Base-by-base conservation (phyloP, 1,139 yeast species). In the Lodderomyces metapsilosis region DNA sequence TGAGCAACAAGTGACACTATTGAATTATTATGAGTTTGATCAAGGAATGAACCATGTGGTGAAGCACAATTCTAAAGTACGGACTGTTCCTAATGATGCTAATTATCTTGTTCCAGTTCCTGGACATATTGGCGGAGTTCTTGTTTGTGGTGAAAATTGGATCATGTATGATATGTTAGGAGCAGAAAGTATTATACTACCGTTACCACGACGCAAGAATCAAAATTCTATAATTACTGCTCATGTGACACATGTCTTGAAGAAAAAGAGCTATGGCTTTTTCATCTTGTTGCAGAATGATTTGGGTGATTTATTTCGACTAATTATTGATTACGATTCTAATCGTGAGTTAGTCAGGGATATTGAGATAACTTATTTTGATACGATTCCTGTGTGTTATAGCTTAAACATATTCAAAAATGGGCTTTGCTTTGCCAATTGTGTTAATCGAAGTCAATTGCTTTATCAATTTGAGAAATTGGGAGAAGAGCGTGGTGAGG, bases 31-130 rank as follows among this genome's bases (percentile, higher is more conserved):
- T 61, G 94, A 88, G 55, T 65, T 91, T 23, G 98, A 92, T 59
- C 74, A 87, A 40, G 96, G 98, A 0, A 67, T 91, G 41, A 89
- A 91, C 55, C 86, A 84, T 56, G 76, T 89, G 2, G 71, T 84
- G 2, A 76, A 74, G 43, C 52, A 52, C 17, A 73, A 69, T 44
- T 68, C 76, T 43, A 58, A 76, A n/a, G 21, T 7, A 3, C 73
- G 64, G 25, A 58, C 51, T 8, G 62, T 78, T 2, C 69, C 71
- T 0, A 47, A 53, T 0, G 54, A 66, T 17, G 58, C 73, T 1
- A 55, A 53, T 22, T 53, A 61, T 37, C 45, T 71, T 22, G 54
- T 71, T 4, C 65, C 76, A 0, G 48, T 70, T 31, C 72, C 73
- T 0, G 57, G 56, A 2, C 53, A 48, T 33, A 58, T 63, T 13